These are phyloP conservation scores for Amanita inopinata DNA, from an alignment of 768 basidiomycete species.

Conservation along the genomic window DNA sequence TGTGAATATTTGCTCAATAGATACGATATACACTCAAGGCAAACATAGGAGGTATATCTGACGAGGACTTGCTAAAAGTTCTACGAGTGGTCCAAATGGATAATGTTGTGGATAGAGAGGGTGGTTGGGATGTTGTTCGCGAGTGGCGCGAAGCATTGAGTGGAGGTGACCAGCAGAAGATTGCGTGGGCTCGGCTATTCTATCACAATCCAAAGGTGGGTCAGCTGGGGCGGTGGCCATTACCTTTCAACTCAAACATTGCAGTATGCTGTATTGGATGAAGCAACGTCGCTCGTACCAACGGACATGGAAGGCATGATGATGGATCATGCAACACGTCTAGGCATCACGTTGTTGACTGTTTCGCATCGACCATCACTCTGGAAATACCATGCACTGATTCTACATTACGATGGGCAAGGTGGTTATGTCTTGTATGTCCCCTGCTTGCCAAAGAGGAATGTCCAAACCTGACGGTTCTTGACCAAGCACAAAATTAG, in stretches of 20 bases:
- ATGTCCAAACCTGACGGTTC: not conserved
- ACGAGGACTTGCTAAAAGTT: constrained; percentile 62
- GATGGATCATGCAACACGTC: constrained; percentile 84
- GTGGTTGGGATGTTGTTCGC: constrained; percentile 85
- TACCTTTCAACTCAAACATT: constrained; percentile 8
- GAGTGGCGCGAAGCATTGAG: constrained; percentile 94
- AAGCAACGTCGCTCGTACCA: constrained; percentile 92
- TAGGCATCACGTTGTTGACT: constrained; percentile 88
- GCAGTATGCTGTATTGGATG: constrained; percentile 93
- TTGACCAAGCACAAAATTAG: constrained; percentile 63
- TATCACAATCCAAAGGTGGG: constrained; percentile 88
- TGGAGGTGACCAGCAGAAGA: constrained; percentile 94
- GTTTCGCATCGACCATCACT: constrained; percentile 92
- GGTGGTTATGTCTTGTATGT: constrained; percentile 93
- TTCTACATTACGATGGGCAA: constrained; percentile 88
- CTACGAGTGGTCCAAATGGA: constrained; percentile 79
- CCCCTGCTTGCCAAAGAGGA: not conserved
- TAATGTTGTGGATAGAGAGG: constrained; percentile 81
- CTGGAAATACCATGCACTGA: constrained; percentile 87
- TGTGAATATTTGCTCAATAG: constrained; percentile 17
- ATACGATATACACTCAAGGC: not conserved
- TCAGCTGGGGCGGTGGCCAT: not conserved
- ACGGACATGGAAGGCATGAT: constrained; percentile 87
- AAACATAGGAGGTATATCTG: constrained; percentile 54
- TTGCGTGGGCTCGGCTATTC: constrained; percentile 94